Conservation (phyloP, 768 basidiomycete species). For the Rubroboletus pulcherrimus region DNA sequence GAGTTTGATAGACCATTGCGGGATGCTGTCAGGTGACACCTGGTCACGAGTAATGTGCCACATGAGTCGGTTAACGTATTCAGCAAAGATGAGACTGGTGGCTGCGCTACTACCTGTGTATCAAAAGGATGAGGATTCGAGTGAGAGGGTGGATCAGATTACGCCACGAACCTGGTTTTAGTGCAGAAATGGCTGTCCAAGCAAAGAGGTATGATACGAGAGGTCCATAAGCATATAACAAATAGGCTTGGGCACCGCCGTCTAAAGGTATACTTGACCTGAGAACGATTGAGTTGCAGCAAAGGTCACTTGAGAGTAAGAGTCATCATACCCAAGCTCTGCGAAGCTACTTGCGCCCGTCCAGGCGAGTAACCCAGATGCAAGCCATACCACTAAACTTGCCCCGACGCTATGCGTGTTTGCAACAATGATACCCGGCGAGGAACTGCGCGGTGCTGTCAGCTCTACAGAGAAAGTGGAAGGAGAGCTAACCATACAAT, state of each 20-base stretch:
- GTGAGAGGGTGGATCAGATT: not conserved
- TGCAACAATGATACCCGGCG: constrained; percentile 87
- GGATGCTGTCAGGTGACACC: constrained; percentile 72
- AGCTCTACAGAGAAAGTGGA: not conserved
- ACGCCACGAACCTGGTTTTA: constrained; percentile 66
- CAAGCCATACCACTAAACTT: constrained; percentile 80
- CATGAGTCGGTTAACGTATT: constrained; percentile 89
- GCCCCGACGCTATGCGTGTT: constrained; percentile 89
- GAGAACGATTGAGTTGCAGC: not conserved
- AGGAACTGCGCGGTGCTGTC: constrained; percentile 53
- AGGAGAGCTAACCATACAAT: constrained; percentile 55
- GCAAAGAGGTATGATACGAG: constrained; percentile 87
- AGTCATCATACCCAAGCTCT: constrained; percentile 69
- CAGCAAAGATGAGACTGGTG: constrained; percentile 83
- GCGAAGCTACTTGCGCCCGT: constrained; percentile 95
- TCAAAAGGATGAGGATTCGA: constrained; percentile 2
- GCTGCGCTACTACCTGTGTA: constrained; percentile 69
- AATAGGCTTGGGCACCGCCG: constrained; percentile 71
- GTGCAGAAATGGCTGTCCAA: constrained; percentile 88
- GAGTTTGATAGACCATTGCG: constrained; percentile 89
- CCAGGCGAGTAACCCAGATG: constrained; percentile 85
- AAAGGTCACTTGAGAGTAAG: not conserved
- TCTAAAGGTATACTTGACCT: constrained; percentile 37
- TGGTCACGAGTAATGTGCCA: constrained; percentile 71
- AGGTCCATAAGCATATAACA: constrained; percentile 86